These are phyloP conservation scores for Combretum micranthum DNA, from an alignment of 345 rosid species.

Conservation along the genomic window DNA sequence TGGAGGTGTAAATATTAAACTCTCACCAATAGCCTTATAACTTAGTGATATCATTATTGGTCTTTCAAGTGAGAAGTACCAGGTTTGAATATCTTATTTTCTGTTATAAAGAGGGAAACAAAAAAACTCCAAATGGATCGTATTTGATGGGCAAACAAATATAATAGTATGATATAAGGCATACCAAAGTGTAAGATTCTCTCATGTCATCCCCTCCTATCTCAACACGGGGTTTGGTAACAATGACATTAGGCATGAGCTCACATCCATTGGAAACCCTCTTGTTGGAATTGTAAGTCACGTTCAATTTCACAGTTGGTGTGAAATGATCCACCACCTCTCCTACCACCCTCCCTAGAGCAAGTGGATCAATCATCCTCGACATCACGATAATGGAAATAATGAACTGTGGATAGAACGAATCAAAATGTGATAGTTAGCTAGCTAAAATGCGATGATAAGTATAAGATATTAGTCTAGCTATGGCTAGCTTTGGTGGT, in stretches of 20 bases:
- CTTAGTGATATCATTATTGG: too few species aligned
- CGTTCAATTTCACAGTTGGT: constrained; percentile 52
- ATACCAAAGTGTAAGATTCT: constrained; percentile 63
- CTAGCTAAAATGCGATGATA: neutral
- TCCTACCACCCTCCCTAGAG: constrained; percentile 63
- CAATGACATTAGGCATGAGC: constrained; percentile 49
- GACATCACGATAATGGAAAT: constrained; percentile 22
- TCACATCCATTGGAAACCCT: constrained; percentile 71
- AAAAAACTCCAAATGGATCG: too few species aligned
- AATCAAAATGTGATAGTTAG: too few species aligned
- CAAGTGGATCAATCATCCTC: constrained; percentile 47
- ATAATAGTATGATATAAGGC: neutral
- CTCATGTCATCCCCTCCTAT: constrained; percentile 77
- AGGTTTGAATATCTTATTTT: too few species aligned
- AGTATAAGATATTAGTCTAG: neutral
- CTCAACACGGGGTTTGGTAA: constrained; percentile 54
- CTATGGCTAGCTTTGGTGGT: neutral
- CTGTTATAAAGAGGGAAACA: too few species aligned
- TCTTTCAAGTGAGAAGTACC: too few species aligned
- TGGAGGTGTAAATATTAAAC: too few species aligned
- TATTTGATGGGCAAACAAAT: neutral
- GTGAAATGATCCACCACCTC: constrained; percentile 66
- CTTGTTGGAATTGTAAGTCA: constrained; percentile 53
- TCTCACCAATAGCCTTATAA: too few species aligned
- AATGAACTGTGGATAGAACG: neutral